These are phyloP conservation scores for Knoxia roxburghii DNA, from an alignment of 257 asterid genomes.

Conservation along the genomic window DNA sequence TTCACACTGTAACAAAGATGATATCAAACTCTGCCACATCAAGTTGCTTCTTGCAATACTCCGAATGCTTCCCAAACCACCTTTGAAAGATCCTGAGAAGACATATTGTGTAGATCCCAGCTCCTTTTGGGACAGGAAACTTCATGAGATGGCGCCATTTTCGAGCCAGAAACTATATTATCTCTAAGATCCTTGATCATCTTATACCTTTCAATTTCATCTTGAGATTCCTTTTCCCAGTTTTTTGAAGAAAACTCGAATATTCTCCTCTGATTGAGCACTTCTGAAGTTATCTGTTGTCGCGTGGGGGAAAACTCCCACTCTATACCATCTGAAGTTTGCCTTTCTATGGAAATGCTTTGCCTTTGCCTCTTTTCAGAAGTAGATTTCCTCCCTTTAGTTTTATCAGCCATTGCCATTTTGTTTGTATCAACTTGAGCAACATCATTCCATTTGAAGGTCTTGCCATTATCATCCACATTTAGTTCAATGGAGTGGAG, in stretches of 20 bases:
- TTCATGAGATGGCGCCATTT: slow-evolving; percentile 45
- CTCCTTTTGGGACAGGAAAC: slow-evolving; percentile 30
- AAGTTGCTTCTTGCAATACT: slow-evolving; percentile 29
- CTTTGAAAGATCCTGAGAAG: slow-evolving; percentile 40
- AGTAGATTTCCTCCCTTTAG: slow-evolving; percentile 41
- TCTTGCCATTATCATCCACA: slow-evolving; percentile 26
- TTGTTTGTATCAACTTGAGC: slow-evolving; percentile 33
- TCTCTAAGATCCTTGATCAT: slow-evolving; percentile 86
- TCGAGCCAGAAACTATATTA: slow-evolving; percentile 65
- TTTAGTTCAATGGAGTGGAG: slow-evolving; percentile 35
- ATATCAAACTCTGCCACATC: slow-evolving; percentile 22
- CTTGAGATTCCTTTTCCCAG: slow-evolving; percentile 61
- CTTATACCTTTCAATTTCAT: slow-evolving; percentile 74
- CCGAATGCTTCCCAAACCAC: slow-evolving; percentile 38
- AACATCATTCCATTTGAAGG: slow-evolving; percentile 47
- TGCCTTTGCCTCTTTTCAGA: slow-evolving; percentile 39
- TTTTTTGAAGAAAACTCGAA: slow-evolving; percentile 45
- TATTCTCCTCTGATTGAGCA: slow-evolving; percentile 28
- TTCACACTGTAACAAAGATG: not conserved
- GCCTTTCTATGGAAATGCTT: slow-evolving; percentile 32
- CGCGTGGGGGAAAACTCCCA: slow-evolving; percentile 45
- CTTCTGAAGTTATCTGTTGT: slow-evolving; percentile 31
- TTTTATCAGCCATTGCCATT: slow-evolving; percentile 27
- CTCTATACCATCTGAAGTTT: slow-evolving; percentile 43
- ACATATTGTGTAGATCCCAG: slow-evolving; percentile 30